Conservation (phyloP, 768 basidiomycete species). For the Astraeus odoratus region DNA sequence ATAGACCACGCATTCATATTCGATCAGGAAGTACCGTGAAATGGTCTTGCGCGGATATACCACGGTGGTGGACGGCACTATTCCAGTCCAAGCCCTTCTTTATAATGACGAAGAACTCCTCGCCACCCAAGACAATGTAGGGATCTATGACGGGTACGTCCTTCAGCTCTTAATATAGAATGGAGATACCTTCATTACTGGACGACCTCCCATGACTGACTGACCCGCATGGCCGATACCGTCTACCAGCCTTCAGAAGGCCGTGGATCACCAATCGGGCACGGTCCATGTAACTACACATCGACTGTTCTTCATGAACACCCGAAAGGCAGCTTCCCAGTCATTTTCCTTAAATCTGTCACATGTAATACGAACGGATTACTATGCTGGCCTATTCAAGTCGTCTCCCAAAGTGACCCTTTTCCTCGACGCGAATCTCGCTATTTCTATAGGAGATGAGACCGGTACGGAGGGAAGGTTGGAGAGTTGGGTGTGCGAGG, state of each 20-base stretch:
- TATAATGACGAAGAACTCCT: constrained; percentile 78
- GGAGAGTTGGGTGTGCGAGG: constrained; percentile 75
- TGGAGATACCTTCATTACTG: no score
- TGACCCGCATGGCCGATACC: no score
- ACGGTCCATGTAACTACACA: constrained; percentile 71
- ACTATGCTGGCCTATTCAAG: constrained; percentile 85
- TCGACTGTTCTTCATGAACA: constrained; percentile 77
- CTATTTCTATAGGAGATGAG: constrained; percentile 20
- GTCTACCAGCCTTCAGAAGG: constrained; percentile 67
- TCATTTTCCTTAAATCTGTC: constrained; percentile 69
- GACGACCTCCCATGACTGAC: no score
- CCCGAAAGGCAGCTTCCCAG: constrained; percentile 35
- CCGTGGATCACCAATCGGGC: constrained; percentile 71
- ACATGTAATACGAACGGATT: constrained; percentile 67
- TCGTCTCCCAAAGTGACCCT: constrained; percentile 87
- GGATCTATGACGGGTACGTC: constrained; percentile 87
- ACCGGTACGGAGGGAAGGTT: constrained; percentile 29
- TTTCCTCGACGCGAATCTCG: constrained; percentile 38
- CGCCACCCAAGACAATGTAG: constrained; percentile 69
- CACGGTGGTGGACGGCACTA: constrained; percentile 60
- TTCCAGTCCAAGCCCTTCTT: constrained; percentile 68
- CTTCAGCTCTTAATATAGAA: no score
- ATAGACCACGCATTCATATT: background rate
- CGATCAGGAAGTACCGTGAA: no score
- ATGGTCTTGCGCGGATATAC: constrained; percentile 57